A percentile compares a stretch with the other conserved stretches of the same genome.
These are phyloP conservation scores for Monosporascus ibericus DNA, from an alignment of 2,329 filamentous ascomycete genomes.

Conservation along the genomic window DNA sequence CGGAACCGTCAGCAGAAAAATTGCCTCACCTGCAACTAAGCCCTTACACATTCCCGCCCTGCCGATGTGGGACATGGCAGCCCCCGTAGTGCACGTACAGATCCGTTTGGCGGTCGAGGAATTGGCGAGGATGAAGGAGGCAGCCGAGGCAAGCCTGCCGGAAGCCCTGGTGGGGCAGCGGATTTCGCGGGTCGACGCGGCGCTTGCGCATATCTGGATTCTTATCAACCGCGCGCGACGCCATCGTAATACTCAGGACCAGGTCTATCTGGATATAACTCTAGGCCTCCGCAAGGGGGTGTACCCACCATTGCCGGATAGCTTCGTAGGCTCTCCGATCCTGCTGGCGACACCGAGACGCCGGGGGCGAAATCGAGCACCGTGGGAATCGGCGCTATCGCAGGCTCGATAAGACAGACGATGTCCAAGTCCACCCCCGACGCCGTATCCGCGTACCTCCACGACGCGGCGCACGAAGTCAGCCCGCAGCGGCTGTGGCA, in stretches of 20 bases:
- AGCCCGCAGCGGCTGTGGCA: constrained; percentile 43
- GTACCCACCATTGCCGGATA: constrained; percentile 30
- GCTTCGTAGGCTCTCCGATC: constrained; percentile 39
- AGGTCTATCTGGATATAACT: constrained; percentile 34
- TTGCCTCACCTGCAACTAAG: constrained; percentile 13
- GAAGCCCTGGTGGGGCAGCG: constrained; percentile 4
- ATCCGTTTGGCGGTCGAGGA: constrained; percentile 33
- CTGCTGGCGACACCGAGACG: constrained; percentile 29
- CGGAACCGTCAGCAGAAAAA: constrained; percentile 18
- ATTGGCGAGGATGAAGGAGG: constrained; percentile 27
- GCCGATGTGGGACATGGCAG: constrained; percentile 33
- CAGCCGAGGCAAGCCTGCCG: constrained; percentile 7
- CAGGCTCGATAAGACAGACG: constrained; percentile 27
- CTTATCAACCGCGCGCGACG: constrained; percentile 35
- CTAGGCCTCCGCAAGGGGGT: constrained; percentile 34
- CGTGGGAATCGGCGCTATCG: constrained; percentile 17
- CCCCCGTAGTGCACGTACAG: constrained; percentile 25
- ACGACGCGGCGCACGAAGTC: constrained; percentile 36
- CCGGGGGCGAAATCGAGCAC: constrained; percentile 8
- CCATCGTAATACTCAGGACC: constrained; percentile 15
- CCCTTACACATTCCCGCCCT: constrained; percentile 30
- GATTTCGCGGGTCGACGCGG: constrained; percentile 37
- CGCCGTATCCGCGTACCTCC: constrained; percentile 32
- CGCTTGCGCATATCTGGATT: constrained; percentile 41
- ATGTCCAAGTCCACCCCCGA: constrained; percentile 30